Base-by-base conservation (phyloP, 2,329 filamentous ascomycete species). In the Verticillium nonalfalfae region DNA sequence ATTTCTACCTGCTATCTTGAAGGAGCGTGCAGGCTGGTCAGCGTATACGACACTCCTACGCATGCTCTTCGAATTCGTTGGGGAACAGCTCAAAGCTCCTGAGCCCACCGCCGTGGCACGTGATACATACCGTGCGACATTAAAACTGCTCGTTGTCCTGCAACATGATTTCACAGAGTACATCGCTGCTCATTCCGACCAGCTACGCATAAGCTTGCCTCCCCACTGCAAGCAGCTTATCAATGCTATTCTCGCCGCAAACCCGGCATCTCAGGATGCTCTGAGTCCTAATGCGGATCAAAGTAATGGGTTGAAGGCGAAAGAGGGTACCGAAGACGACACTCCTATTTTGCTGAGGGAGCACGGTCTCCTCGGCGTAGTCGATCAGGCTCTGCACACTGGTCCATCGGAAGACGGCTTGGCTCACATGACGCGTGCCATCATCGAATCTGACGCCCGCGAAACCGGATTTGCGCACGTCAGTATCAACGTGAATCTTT, bases 91-190 rank as follows among this genome's bases (percentile, higher is more conserved):
- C 66, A 95, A 94, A 75, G 83, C 87, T 10, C 78, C 88, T 34
- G 87, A 87, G 62, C 82, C 92, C 15, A 81, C 87, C 3, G 80
- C 85, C 38, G 82, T 90, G 58, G 86, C 88, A 38, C 93, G 91
- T 72, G 91, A 94, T 60, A 85, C 96, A 64, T 97, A 97, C 73
- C 88, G 91, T 63, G 92, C 89, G 9, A 86, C 90, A 1, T 79
- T 96, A 57, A 93, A 96, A 70, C 85, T 97, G 63, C 78, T 98
- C 60, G 79, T 96, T 38, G 84, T 96, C 59, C 79, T 99, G 59
- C 91, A 97, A 67, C 95, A 98, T 71, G 95, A 99, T 73, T 98
- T 92, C 75, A 90, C 94, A 0, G 93, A 97, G 61, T 99, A 97
- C 74, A 78, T 99, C 52, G 90, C 91, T 6, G 91, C 93, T 68